Evolutionary conservation across 2,329 filamentous ascomycete genomes (phyloP).

Genomic region (Alternaria ethzedia): DNA sequence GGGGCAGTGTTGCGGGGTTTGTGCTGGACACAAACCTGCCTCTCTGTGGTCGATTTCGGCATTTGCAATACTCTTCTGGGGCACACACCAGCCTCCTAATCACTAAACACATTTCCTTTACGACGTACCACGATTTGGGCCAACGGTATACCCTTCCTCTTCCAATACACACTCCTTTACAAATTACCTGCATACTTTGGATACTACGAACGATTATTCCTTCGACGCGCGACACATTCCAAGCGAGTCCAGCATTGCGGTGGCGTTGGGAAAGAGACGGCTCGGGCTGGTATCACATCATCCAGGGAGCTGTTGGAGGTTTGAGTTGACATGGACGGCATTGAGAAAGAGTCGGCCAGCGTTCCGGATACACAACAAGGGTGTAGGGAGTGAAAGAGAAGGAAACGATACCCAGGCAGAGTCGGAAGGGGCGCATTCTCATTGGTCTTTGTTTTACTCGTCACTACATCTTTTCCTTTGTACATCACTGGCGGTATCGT

Average conservation of each 20-base stretch:
- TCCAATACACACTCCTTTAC: slow-evolving; percentile 19
- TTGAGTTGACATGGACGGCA: slow-evolving; percentile 20
- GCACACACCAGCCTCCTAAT: slow-evolving; percentile 36
- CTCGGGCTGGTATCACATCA: slow-evolving; percentile 22
- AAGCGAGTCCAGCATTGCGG: slow-evolving; percentile 17
- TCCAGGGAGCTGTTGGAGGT: slow-evolving; percentile 10
- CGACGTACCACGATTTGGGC: slow-evolving; percentile 38
- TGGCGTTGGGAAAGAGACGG: slow-evolving; percentile 29
- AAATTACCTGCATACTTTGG: slow-evolving; percentile 21
- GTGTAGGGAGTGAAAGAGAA: slow-evolving; percentile 9
- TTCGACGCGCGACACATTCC: slow-evolving; percentile 8
- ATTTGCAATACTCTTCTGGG: slow-evolving; percentile 20
- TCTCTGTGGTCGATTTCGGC: background rate
- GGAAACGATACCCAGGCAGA: slow-evolving; percentile 14
- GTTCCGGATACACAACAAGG: slow-evolving; percentile 6
- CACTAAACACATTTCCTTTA: slow-evolving; percentile 25
- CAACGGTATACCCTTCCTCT: slow-evolving; percentile 34
- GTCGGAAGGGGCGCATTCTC: slow-evolving; percentile 7
- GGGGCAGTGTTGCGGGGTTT: slow-evolving; percentile 19
- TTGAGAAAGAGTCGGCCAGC: slow-evolving; percentile 12
- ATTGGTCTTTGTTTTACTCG: slow-evolving; percentile 1
- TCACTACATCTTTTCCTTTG: slow-evolving; percentile 6
- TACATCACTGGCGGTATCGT: slow-evolving; percentile 6
- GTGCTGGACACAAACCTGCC: slow-evolving; percentile 41
- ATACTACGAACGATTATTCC: slow-evolving; percentile 5